A percentile compares a stretch with the other conserved stretches of the same genome.
Conservation (phyloP, 139 green algal genomes). For the Closterium sp. region DNA sequence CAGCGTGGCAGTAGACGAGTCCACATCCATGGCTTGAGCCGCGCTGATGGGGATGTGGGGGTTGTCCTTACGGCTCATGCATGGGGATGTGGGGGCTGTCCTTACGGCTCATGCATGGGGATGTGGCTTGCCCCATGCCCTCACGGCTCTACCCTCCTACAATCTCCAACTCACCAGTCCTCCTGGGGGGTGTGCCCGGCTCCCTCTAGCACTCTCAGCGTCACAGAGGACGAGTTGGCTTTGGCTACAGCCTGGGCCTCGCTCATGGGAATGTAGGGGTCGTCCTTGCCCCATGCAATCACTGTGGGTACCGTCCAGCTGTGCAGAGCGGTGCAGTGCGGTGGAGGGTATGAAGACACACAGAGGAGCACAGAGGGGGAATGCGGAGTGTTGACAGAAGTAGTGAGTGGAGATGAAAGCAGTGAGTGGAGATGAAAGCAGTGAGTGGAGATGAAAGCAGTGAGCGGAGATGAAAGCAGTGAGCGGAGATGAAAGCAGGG, state of each 20-base stretch:
- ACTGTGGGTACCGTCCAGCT: conserved; percentile 33
- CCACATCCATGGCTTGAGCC: no score
- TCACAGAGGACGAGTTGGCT: conserved; percentile 11
- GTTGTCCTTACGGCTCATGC: no score
- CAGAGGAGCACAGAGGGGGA: no score
- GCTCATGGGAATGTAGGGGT: conserved; percentile 13
- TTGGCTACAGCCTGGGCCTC: conserved; percentile 25
- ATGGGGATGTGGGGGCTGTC: no score
- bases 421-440: background rate
- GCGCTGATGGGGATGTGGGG: no score
- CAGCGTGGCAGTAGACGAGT: no score
- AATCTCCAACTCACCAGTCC: conserved; percentile 32
- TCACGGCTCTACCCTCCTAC: background rate
- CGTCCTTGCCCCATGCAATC: conserved; percentile 26
- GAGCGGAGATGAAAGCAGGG: background rate
- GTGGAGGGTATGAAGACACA: background rate
- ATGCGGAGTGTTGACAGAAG: no score
- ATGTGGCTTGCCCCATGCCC: background rate
- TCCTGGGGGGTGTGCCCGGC: conserved; percentile 42
- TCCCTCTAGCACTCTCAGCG: conserved; percentile 1
- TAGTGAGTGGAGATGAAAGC: no score
- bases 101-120: no score
- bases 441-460: background rate
- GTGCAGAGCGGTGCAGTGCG: background rate
- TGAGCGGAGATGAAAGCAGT: background rate